Base-by-base conservation (phyloP, 2,329 filamentous ascomycete genomes). In the Akanthomyces muscarius region DNA sequence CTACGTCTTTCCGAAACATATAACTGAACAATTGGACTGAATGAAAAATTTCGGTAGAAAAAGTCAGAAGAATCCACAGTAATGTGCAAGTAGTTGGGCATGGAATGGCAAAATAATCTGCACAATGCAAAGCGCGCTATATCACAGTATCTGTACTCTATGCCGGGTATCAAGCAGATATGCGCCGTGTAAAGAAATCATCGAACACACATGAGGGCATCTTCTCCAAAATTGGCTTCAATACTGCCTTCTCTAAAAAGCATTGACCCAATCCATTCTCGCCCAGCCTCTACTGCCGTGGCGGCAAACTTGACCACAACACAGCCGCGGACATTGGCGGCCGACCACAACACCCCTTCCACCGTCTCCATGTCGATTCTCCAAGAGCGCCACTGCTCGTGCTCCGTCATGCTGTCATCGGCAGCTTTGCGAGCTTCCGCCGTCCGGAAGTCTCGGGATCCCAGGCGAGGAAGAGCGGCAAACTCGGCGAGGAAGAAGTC, bases 271-370 rank as follows among this genome's bases (percentile, higher is more conserved):
- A 98, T 81, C 92, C 93, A 98, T 53, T 84, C 78, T 67, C 90
- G 86, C 4, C 89, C 92, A 30, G 88, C 89, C 73, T 98, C 92
- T 28, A 97, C 89, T 51, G 88, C 89, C 61, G 81, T 83, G 1
- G 93, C 91, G 1, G 91, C 92, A 73, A 98, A 96, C 74, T 98
- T 98, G 68, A 98, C 89, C 30, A 97, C 83, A 4, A 95, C 89
- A 71, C 94, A 97, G 4, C 91, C 89, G 60, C 92, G 83, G 41
- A 96, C 86, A 30, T 83, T 84, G 16, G 92, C 90, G 14, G 90
- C 91, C 30, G 92, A 93, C 91, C 92, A 97, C 4, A 94, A 79
- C 4, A 96, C 75, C 18, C 84, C 84, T 55, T 83, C 78, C 11
- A 75, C 71, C 65, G 76, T 81, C 73, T 95, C 90, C 71, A 81